These are phyloP conservation scores for Aureobasidium musti DNA, from an alignment of 2,329 filamentous ascomycete species.

Conservation along the genomic window DNA sequence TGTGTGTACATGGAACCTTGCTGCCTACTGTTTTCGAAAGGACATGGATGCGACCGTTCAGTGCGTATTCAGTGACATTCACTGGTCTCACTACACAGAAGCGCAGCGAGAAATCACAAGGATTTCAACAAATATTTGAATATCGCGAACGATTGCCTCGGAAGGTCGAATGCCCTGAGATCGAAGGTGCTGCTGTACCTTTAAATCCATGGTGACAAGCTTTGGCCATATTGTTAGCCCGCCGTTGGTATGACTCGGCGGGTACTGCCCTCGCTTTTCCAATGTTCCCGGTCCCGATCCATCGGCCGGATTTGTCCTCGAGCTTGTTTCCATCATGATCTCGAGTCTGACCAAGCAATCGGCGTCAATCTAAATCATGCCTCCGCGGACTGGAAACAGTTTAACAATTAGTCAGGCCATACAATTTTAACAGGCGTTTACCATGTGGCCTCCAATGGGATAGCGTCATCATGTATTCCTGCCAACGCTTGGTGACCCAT, in stretches of 20 bases:
- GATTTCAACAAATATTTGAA: constrained; percentile 1
- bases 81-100: neutral
- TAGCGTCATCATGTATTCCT: constrained; percentile 25
- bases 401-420: constrained; percentile 29
- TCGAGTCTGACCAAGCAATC: constrained; percentile 25
- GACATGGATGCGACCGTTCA: neutral
- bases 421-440: constrained; percentile 21
- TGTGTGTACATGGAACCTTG: constrained; percentile 14
- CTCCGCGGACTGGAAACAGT: constrained; percentile 29
- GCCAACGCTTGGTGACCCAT: constrained; percentile 28
- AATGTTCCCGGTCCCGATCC: constrained; percentile 18
- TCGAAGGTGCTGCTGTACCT: constrained; percentile 8
- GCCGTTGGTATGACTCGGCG: constrained; percentile 27
- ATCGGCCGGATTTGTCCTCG: constrained; percentile 19
- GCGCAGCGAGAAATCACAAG: neutral
- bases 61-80: neutral
- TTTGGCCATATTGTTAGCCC: constrained; percentile 3
- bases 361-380: constrained; percentile 25
- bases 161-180: neutral
- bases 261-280: neutral
- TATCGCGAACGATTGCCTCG: constrained; percentile 23
- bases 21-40: constrained; percentile 1
- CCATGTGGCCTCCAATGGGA: constrained; percentile 22
- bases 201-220: constrained; percentile 1
- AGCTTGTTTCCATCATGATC: constrained; percentile 23